phyloP scores from a whole-genome alignment of 345 rosid genomes.

The Aethionema arabicum region DNA sequence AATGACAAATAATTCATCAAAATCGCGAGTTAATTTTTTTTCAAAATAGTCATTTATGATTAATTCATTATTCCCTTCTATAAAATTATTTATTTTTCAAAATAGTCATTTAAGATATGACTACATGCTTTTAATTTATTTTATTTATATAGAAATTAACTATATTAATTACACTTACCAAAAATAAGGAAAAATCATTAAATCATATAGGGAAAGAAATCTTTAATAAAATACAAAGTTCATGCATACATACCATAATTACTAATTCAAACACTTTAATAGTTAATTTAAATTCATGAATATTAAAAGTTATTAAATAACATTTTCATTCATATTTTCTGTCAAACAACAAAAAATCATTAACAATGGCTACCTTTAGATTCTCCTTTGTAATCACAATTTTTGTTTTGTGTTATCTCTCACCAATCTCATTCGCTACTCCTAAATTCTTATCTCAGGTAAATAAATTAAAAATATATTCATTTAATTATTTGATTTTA shows the following conservation, averaged over 20 bases:
- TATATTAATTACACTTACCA: background rate
- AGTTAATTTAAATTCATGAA: background rate
- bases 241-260: conserved; percentile 2
- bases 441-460: conserved; percentile 23
- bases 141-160: background rate
- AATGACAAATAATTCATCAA: too few relatives aligned
- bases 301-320: background rate
- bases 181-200: conserved; percentile 1
- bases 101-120: conserved; percentile 3
- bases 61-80: too few relatives aligned
- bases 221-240: background rate
- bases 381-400: conserved; percentile 10
- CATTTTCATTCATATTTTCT: background rate
- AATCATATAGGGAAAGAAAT: conserved; percentile 1
- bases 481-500: background rate
- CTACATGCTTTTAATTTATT: background rate
- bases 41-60: too few relatives aligned
- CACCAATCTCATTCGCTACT: conserved; percentile 18
- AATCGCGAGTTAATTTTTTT: too few relatives aligned
- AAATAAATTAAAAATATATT: background rate
- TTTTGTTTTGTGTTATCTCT: conserved; percentile 16
- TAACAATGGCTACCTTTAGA: conserved; percentile 27
- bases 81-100: too few relatives aligned
- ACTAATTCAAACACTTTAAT: background rate
- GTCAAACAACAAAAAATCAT: conserved; percentile 8